Evolutionary conservation across 2,329 filamentous ascomycete genomes (phyloP), one percentile per base, ranked within the genome.

Genomic region (Fusarium solani-melongenae): DNA sequence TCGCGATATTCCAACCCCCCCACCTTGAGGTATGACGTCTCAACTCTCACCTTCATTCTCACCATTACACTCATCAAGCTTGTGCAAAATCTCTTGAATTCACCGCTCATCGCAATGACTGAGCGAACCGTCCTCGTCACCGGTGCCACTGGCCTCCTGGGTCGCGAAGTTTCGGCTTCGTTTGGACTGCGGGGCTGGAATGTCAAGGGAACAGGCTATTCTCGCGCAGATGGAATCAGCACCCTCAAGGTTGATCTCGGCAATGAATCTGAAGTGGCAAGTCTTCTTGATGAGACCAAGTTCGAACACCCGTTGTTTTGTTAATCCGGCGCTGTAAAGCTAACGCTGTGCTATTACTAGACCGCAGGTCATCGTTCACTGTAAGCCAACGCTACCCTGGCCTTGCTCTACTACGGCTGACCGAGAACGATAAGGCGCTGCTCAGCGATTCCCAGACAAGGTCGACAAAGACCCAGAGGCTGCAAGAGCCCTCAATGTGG

Each of bases 401-500:
- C 15, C 46, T 15, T 29, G 34, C 46, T 14, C 56, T 62, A 20
- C 41, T 58, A 53, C 36, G 39, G 62, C 74, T 80, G 64, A 79
- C 58, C 63, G 27, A 59, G n/a, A 27, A 58, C 58, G 5, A 24
- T 31, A 17, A 39, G 93, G 93, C 80, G 95, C 95, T 44, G 95
- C 95, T 53, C 95, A 97, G 82, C 91, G 94, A 70, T 97, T 92
- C 78, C 95, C 95, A 3, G 95, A 98, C 82, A 92, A 93, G 80
- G 96, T 95, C 79, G 92, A 95, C 77, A 88, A 90, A 73, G 90
- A 98, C 80, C 95, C 94, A 4, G 89, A 92, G 67, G 93, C 90
- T 62, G 94, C 94, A 4, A 89, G 88, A 69, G 88, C 88, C 20
- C 86, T 97, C 77, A 97, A 97, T 78, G 90, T 96, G 14, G 87